Conservation (phyloP, 163 green algal species). For the Dunaliella salina region DNA sequence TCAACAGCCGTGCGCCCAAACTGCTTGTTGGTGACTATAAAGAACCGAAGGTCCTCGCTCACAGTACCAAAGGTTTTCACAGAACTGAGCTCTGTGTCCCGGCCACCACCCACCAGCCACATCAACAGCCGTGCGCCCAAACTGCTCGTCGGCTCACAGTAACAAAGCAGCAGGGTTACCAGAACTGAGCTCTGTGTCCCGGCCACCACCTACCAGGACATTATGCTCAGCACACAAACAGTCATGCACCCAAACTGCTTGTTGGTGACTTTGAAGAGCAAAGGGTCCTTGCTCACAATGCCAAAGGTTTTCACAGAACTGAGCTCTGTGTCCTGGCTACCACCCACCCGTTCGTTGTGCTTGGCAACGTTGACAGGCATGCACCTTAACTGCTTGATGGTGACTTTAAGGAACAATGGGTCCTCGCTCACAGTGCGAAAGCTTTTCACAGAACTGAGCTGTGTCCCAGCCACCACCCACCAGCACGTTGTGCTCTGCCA, state of each 20-base stretch:
- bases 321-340: no score
- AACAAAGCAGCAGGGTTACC: slow-evolving; percentile 60
- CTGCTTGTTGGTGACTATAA: slow-evolving; percentile 58
- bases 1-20: slow-evolving; percentile 57
- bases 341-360: slow-evolving; percentile 59
- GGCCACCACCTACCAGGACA: slow-evolving; percentile 50
- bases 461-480: no score
- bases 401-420: slow-evolving; percentile 43
- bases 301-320: slow-evolving; percentile 67
- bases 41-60: slow-evolving; percentile 47
- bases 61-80: slow-evolving; percentile 53
- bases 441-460: no score
- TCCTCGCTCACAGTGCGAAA: slow-evolving; percentile 54
- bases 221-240: slow-evolving; percentile 62
- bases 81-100: no score
- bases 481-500: slow-evolving; percentile 61
- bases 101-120: slow-evolving; percentile 58
- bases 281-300: slow-evolving; percentile 40
- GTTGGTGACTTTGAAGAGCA: slow-evolving; percentile 55
- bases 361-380: slow-evolving; percentile 60
- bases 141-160: slow-evolving; percentile 59
- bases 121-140: slow-evolving; percentile 55
- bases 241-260: slow-evolving; percentile 59
- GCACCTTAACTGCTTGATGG: slow-evolving; percentile 61
- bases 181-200: no score